Percentiles rank a stretch among this genome's conserved stretches.
Conservation (phyloP, 2,329 filamentous ascomycete genomes). For the Colletotrichum shisoi region DNA sequence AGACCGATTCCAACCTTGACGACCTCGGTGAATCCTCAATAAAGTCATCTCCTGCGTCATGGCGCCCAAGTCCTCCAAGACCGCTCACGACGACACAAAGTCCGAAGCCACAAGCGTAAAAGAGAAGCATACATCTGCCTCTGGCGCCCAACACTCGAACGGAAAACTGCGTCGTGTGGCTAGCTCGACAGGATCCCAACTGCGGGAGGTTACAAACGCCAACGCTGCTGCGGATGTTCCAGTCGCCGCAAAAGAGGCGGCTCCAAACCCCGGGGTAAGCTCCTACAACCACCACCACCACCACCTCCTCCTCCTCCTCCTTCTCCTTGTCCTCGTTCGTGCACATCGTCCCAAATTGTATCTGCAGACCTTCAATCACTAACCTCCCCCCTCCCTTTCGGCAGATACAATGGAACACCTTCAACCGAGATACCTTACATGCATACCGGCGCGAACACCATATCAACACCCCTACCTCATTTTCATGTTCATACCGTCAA, state of each 20-base stretch:
- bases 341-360: slow-evolving; percentile 28
- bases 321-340: background rate
- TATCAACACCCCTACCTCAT: slow-evolving; percentile 74
- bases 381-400: slow-evolving; percentile 18
- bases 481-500: slow-evolving; percentile 69
- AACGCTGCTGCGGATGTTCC: slow-evolving; percentile 44
- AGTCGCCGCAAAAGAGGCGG: slow-evolving; percentile 31
- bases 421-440: slow-evolving; percentile 73
- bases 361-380: slow-evolving; percentile 22
- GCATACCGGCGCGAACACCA: slow-evolving; percentile 78
- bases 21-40: slow-evolving; percentile 12
- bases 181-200: slow-evolving; percentile 56
- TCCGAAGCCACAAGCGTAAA: slow-evolving; percentile 52
- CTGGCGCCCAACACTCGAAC: slow-evolving; percentile 52
- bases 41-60: slow-evolving; percentile 45
- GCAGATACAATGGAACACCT: slow-evolving; percentile 71
- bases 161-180: slow-evolving; percentile 65
- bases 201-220: slow-evolving; percentile 43
- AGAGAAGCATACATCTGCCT: slow-evolving; percentile 54
- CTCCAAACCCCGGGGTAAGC: slow-evolving; percentile 34
- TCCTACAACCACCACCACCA: too few species aligned
- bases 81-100: slow-evolving; percentile 55
- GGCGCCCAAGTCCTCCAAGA: slow-evolving; percentile 58
- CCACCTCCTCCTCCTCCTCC: too few species aligned
- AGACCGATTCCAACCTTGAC: slow-evolving; percentile 48